Percentiles rank a stretch among this genome's conserved stretches.
phyloP scores from a whole-genome alignment of 768 basidiomycete genomes.

The Pseudohyphozyma bogoriensis region DNA sequence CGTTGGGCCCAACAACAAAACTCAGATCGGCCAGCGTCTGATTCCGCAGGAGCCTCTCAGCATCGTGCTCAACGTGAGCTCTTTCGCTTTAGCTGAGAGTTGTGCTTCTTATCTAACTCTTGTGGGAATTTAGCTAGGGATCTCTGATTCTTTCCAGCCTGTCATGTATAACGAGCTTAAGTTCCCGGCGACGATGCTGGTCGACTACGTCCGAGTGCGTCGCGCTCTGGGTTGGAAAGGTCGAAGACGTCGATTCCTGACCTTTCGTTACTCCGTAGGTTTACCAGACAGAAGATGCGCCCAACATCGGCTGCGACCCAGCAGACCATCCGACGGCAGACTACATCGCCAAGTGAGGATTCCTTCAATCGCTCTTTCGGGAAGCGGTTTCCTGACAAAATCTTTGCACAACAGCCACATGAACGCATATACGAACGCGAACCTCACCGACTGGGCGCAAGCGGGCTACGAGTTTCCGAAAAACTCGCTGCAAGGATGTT shows the following conservation, averaged over 20 bases:
- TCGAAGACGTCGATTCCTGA: neutral
- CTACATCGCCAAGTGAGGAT: constrained; percentile 45
- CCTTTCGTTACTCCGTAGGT: neutral
- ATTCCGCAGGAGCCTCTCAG: constrained; percentile 81
- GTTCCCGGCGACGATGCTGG: constrained; percentile 44
- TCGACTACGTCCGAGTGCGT: constrained; percentile 75
- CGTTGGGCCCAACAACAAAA: constrained; percentile 53
- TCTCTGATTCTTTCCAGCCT: constrained; percentile 31
- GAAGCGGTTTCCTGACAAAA: neutral
- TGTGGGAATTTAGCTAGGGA: constrained; percentile 34
- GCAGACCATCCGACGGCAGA: constrained; percentile 61
- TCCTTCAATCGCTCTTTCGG: neutral
- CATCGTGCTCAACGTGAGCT: too few relatives aligned
- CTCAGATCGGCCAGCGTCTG: constrained; percentile 54
- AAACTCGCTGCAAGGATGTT: constrained; percentile 43
- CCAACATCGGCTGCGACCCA: constrained; percentile 75
- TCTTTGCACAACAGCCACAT: constrained; percentile 6
- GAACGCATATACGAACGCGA: constrained; percentile 16
- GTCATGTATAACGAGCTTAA: constrained; percentile 53
- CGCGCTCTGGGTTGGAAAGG: neutral
- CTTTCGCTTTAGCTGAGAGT: constrained; percentile 9
- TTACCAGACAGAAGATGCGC: constrained; percentile 45
- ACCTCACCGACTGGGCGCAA: constrained; percentile 59
- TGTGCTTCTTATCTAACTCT: neutral
- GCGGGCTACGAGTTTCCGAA: constrained; percentile 67